Evolutionary conservation across 1,139 yeast genomes (phyloP).

Genomic region (Saccharomyces hybrid): DNA sequence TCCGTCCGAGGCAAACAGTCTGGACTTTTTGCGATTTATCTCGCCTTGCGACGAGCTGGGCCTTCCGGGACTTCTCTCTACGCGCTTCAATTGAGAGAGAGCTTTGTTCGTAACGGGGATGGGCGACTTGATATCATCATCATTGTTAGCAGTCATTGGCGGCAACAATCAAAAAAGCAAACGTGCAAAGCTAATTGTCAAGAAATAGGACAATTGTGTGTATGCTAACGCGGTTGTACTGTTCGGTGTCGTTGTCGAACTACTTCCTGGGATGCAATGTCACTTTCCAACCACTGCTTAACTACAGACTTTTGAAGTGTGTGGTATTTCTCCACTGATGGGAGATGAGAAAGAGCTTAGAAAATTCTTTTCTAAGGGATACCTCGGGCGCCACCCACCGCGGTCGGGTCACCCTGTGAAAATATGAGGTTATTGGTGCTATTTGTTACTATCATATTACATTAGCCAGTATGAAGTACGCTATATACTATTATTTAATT

Average conservation of each 20-base stretch:
- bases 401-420: slow-evolving; percentile 2
- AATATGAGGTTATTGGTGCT: not conserved
- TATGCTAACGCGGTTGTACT: not conserved
- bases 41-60: slow-evolving; percentile 20
- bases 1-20: slow-evolving; percentile 11
- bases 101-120: not conserved
- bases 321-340: not conserved
- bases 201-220: not conserved
- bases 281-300: not conserved
- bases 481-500: not conserved
- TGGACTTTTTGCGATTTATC: slow-evolving; percentile 14
- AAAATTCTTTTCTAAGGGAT: slow-evolving; percentile 1
- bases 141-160: slow-evolving; percentile 1
- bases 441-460: not conserved
- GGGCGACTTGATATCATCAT: not conserved
- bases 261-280: not conserved
- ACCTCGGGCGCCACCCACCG: slow-evolving; percentile 2
- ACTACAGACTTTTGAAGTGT: not conserved
- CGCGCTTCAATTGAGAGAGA: not conserved
- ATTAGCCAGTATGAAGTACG: not conserved
- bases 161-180: not conserved
- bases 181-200: not conserved
- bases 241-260: not conserved
- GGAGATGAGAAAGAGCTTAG: not conserved
- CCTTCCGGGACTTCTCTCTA: not conserved